Evolutionary conservation across 495 filamentous ascomycete genomes (phyloP), one percentile per base, ranked within the genome.

Genomic region (Aspergillus affinis): DNA sequence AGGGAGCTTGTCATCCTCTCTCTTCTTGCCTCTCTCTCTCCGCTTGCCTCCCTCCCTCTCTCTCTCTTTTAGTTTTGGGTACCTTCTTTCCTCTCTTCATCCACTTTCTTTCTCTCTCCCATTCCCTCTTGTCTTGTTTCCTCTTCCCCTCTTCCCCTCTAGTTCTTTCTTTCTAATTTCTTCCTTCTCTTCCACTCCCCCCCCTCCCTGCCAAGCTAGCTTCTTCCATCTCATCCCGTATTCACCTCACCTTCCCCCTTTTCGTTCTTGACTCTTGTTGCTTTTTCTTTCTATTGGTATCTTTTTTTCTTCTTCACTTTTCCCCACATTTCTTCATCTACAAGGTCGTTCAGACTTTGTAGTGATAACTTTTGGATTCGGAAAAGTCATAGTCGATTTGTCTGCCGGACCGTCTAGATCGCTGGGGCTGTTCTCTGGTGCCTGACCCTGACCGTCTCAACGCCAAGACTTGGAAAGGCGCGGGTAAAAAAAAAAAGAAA

Each of bases 231-330:
- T 56, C 60, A 61, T 54, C 41, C 30, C 41, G 57, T 62, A 60
- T 60, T 58, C 61, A 57, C 62, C 67, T 55, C 65, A 51, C 55
- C 61, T 64, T 58, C 62, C 60, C 64, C 54, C 61, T 63, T 65
- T 64, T 55, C 49, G 46, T 55, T 55, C 55, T 51, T 58, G 63
- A 51, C 53, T 46, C 54, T 64, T 64, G 51, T 63, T 47, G 20
- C n/a, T 55, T 55, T 26, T 20, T 55, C 51, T 56, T 21, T 60
- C 36, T 41, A 27, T 55, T 61, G 55, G 50, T 67, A 64, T 58
- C 65, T 71, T 76, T 78, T 65, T 63, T 60, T 69, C 61, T 59
- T 62, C 65, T 71, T 65, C 67, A 66, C 65, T 64, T 60, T 51
- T 67, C 52, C 66, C 67, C 62, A 51, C 62, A 23, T 51, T 57